Evolutionary conservation across 2,329 filamentous ascomycete species (phyloP), one percentile per base, ranked within the genome.

Genomic region (Colletotrichum plurivorum): DNA sequence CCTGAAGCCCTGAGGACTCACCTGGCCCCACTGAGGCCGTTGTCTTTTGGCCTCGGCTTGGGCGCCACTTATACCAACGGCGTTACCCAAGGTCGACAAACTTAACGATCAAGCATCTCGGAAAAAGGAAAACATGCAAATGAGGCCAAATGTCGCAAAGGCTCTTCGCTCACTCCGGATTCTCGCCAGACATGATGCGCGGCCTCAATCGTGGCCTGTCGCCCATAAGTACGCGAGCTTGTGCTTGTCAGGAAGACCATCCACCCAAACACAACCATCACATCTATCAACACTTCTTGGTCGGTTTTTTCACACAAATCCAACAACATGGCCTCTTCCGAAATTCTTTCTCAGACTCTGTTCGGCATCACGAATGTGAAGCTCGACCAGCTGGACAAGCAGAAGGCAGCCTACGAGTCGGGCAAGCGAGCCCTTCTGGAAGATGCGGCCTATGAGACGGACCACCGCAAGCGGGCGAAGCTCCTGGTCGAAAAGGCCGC

Each of bases 301-400:
- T 15, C 20, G 6, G 7, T 13, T 5, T 46, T 5, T 6, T 43
- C 43, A 15, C 41, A 27, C 27, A 39, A 18, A 15, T 22, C 48
- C 20, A 45, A 10, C 51, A 69, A 20, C 36, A 82, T 82, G 79
- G 75, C 79, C 55, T 80, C 78, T 54, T 74, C 75, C 4, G 76
- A 78, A 27, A 75, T 81, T 51, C 80, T 88, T 43, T 86, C 87
- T 6, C 80, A 86, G 63, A 88, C 87, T 15, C 82, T 89, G 31
- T 83, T 85, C 61, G 84, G 84, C 41, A 87, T 89, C 74, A 89
- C 86, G 20, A 78, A 79, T 46, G 86, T 85, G 66, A 90, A 90
- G 73, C 84, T 90, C 68, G 79, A 79, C n/a, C 86, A 90, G 72
- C 81, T 90, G 8, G 80, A 83, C 31, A 85, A 85, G 71, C 84